Conservation (phyloP, 1,284 basidiomycete species). For the Xanthoconium separans region DNA sequence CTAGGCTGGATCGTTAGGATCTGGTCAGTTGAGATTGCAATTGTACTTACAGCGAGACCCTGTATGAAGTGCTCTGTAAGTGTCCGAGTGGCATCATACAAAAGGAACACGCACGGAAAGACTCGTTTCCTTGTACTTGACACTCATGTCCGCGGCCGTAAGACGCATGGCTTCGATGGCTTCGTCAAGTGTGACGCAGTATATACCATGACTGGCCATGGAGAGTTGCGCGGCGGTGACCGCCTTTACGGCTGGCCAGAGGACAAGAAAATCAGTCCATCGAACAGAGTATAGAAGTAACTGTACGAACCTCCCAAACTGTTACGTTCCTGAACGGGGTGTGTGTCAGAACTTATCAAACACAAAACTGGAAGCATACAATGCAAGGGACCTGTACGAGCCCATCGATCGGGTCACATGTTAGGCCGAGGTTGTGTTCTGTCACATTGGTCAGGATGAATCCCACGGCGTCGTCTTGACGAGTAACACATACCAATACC, state of each 20-base stretch:
- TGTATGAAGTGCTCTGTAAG: slow-evolving; percentile 26
- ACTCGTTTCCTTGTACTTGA: slow-evolving; percentile 92
- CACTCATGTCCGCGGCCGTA: slow-evolving; percentile 86
- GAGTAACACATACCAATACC: slow-evolving; percentile 67
- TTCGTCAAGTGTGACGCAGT: slow-evolving; percentile 89
- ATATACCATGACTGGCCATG: slow-evolving; percentile 85
- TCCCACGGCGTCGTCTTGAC: not conserved
- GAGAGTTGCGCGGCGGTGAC: slow-evolving; percentile 93
- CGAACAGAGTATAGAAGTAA: not conserved
- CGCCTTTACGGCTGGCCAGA: slow-evolving; percentile 72
- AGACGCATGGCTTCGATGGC: slow-evolving; percentile 95
- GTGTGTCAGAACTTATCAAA: slow-evolving; percentile 3
- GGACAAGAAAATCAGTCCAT: slow-evolving; percentile 9
- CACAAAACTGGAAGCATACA: slow-evolving; percentile 44
- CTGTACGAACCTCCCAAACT: slow-evolving; percentile 69
- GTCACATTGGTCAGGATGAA: slow-evolving; percentile 16
- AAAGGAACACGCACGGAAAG: slow-evolving; percentile 61
- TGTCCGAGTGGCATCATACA: not conserved
- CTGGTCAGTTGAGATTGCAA: not conserved
- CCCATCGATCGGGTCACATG: slow-evolving; percentile 92
- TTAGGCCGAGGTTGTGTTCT: slow-evolving; percentile 87
- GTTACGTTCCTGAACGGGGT: slow-evolving; percentile 69
- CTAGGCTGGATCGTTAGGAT: slow-evolving; percentile 27
- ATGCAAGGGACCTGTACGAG: slow-evolving; percentile 95
- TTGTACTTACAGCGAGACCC: slow-evolving; percentile 61